Percentiles rank a stretch among this genome's conserved stretches.
phyloP scores from a whole-genome alignment of 768 basidiomycete species.

The Boletus tomentosulus region DNA sequence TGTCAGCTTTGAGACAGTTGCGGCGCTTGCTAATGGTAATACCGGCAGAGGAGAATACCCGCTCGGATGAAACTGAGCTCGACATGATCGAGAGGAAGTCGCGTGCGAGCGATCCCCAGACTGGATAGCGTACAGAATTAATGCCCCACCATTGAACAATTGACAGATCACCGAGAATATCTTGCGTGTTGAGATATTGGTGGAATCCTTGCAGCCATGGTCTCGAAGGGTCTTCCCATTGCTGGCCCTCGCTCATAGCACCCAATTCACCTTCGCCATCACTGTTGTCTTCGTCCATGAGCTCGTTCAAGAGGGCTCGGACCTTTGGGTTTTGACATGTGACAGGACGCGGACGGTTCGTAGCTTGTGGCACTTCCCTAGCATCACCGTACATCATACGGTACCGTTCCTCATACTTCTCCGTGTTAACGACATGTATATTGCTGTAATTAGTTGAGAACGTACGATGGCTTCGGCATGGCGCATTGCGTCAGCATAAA shows the following conservation, averaged over 20 bases:
- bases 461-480: neutral
- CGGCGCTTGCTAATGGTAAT: slow-evolving; percentile 5
- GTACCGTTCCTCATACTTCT: slow-evolving; percentile 6
- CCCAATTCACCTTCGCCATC: neutral
- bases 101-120: slow-evolving; percentile 1
- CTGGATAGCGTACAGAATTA: neutral
- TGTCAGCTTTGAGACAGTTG: slow-evolving; percentile 4
- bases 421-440: neutral
- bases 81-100: slow-evolving; percentile 7
- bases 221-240: neutral
- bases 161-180: slow-evolving; percentile 1
- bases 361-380: neutral
- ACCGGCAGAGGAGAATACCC: neutral
- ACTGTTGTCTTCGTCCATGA: neutral
- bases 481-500: neutral
- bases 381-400: neutral
- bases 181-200: slow-evolving; percentile 1
- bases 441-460: neutral
- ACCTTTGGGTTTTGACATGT: slow-evolving; percentile 5
- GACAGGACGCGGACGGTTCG: neutral
- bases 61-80: neutral
- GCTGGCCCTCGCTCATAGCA: neutral
- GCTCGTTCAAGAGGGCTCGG: neutral
- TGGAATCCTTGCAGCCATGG: slow-evolving; percentile 10
- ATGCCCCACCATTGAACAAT: slow-evolving; percentile 8